Evolutionary conservation across 257 asterid species (phyloP), one percentile per base, ranked within the genome.

Genomic region (Solanum verrucosum): DNA sequence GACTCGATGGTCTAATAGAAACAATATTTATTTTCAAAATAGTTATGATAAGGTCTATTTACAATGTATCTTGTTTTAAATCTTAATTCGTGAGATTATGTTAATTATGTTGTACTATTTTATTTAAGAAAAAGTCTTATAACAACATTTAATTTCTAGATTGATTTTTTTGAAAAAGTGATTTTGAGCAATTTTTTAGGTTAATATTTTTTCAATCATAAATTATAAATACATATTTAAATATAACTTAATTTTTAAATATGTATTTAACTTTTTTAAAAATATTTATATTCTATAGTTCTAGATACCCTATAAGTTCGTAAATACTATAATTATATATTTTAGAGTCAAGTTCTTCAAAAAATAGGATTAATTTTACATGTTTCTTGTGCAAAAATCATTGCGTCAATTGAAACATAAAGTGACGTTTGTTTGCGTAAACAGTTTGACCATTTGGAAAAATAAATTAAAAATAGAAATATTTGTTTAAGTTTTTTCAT

Each of bases 41-140:
- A 10, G 13, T n/a, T 10, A 4, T 23, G 6, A 20, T 18, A 63
- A n/a, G 7, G 7, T n/a, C 13, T 63, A 4, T 0, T 0, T n/a
- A 11, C 14, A 10, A 10, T 63, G 3, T 63, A 63, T 63, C 31
- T 63, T n/a, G 14, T 63, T 63, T 20, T 9, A n/a, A 23, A n/a
- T 0, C 5, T 4, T 23, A 23, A 23, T 23, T 23, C 1, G 9
- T 52, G 13, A 63, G 16, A n/a, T 63, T 63, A 63, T 12, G 6
- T 63, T 60, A 23, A 63, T 4, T 63, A 63, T 63, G 1, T 63
- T 10, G 27, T 18, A 18, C 11, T 60, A 0, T 60, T 60, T 60
- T 56, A 4, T 63, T 63, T 63, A 23, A 23, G 14, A 11, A 9
- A 63, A 23, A 63, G 31, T 63, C 31, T 63, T n/a, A n/a, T 10